Evolutionary conservation across 176 grass and related monocot genomes (phyloP), one percentile per base, ranked within the genome.

Genomic region (Triticum urartu): DNA sequence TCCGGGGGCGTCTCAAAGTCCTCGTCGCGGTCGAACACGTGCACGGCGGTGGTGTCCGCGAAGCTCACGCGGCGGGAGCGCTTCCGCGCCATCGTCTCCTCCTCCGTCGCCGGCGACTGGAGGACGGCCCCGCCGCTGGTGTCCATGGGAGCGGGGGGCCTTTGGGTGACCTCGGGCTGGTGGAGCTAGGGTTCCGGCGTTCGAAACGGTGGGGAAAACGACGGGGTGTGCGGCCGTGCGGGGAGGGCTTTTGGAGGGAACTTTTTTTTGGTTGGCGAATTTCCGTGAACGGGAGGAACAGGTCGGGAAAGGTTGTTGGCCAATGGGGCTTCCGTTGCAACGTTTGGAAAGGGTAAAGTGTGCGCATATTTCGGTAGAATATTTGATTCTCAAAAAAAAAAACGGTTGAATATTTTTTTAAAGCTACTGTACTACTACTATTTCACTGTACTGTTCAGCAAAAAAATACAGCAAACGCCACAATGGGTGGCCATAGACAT

Each of bases 31-130:
- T 88, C 89, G 90, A 96, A 99, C 82, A 99, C 90, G 83, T 94
- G 97, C 59, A 99, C 89, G 50, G 92, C 92, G 47, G 97, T 99
- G 61, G 79, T 99, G 39, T 99, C 97, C 12, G 97, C 94, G 47
- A 99, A 99, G 90, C 97, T 99, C 48, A 99, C 97, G 28, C 97
- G 92, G 63, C 97, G 97, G 39, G 93, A 92, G 77, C 83, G 91
- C 94, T 81, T 91, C 34, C 88, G 83, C 70, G 87, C 83, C 32
- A 96, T 68, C 59, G 90, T 96, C 52, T 90, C 97, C 7, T 94
- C 92, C 87, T 90, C 90, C 50, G 88, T 94, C 70, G 60, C 94
- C 74, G 84, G 89, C 72, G 81, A 84, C 28, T 54, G 15, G 25
- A 74, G 3, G 70, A 48, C 43, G 42, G 72, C 66, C 15, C 81